These are phyloP conservation scores for Botryobasidium botryosum DNA, from an alignment of 768 basidiomycete species.

Conservation along the genomic window DNA sequence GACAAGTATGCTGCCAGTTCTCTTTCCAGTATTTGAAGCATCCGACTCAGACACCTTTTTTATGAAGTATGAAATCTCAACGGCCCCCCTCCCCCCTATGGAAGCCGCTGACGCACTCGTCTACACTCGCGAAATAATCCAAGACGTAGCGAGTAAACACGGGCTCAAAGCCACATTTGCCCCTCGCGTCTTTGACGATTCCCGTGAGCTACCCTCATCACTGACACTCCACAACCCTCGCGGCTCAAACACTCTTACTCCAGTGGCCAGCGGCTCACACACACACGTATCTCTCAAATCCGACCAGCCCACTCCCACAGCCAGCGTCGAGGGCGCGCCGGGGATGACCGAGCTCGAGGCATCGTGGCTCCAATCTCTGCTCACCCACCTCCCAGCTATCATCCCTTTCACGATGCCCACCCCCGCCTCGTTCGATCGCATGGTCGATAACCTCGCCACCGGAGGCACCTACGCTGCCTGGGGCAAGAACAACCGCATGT, in stretches of 20 bases:
- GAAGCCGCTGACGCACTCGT: constrained; percentile 51
- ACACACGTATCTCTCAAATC: constrained; percentile 48
- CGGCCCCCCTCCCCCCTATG: constrained; percentile 47
- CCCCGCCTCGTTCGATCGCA: constrained; percentile 41
- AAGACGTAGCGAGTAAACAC: constrained; percentile 44
- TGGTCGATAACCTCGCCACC: constrained; percentile 48
- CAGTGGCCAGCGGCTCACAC: constrained; percentile 41
- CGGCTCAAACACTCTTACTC: background rate
- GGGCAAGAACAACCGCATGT: constrained; percentile 55
- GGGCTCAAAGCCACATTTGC: constrained; percentile 49
- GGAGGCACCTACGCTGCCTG: constrained; percentile 55
- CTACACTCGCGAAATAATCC: constrained; percentile 49
- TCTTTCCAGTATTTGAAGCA: background rate
- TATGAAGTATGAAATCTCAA: constrained; percentile 44
- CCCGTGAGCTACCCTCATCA: constrained; percentile 20
- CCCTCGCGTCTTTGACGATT: constrained; percentile 32
- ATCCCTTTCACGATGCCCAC: constrained; percentile 44
- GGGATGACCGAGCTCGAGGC: constrained; percentile 30
- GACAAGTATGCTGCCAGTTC: constrained; percentile 29
- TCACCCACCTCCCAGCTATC: constrained; percentile 39
- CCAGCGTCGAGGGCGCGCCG: constrained; percentile 12
- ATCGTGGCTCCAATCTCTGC: constrained; percentile 43
- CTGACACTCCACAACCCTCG: background rate
- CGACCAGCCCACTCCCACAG: constrained; percentile 10
- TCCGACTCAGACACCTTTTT: background rate